These are phyloP conservation scores for Paraphoma sp. DNA, from an alignment of 2,329 filamentous ascomycete species.

Conservation along the genomic window DNA sequence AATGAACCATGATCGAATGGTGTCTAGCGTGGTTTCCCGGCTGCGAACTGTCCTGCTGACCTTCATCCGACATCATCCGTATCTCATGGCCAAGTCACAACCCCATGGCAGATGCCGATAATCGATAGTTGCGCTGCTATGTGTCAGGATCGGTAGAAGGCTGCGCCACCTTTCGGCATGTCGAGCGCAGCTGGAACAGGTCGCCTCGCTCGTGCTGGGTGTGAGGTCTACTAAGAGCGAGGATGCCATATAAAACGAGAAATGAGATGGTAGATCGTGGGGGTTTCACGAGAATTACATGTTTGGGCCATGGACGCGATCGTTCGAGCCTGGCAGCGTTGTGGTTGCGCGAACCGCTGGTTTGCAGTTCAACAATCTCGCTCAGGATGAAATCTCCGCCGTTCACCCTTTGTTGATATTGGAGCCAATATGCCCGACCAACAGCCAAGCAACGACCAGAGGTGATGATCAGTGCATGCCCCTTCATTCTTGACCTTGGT, in stretches of 20 bases:
- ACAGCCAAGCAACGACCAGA: neutral
- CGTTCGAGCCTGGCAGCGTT: neutral
- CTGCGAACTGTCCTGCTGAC: constrained; percentile 8
- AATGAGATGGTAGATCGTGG: constrained; percentile 1
- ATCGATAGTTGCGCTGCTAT: constrained; percentile 9
- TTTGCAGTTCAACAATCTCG: neutral
- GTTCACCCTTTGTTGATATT: neutral
- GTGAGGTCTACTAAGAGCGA: constrained; percentile 3
- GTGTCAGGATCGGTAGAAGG: constrained; percentile 12
- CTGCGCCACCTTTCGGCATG: constrained; percentile 4
- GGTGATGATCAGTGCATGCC: neutral
- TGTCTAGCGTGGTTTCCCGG: neutral
- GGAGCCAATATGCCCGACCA: neutral
- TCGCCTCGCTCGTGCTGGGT: neutral
- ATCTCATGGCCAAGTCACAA: neutral
- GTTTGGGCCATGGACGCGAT: neutral
- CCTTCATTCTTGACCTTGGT: constrained; percentile 2
- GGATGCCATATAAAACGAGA: neutral
- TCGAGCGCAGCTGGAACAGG: neutral
- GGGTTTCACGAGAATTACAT: neutral
- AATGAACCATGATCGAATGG: neutral
- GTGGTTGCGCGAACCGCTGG: neutral
- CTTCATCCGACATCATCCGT: constrained; percentile 1
- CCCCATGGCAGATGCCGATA: neutral
- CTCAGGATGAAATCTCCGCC: neutral